Conservation (phyloP, 2,329 filamentous ascomycete genomes). For the Penicillium sp. region DNA sequence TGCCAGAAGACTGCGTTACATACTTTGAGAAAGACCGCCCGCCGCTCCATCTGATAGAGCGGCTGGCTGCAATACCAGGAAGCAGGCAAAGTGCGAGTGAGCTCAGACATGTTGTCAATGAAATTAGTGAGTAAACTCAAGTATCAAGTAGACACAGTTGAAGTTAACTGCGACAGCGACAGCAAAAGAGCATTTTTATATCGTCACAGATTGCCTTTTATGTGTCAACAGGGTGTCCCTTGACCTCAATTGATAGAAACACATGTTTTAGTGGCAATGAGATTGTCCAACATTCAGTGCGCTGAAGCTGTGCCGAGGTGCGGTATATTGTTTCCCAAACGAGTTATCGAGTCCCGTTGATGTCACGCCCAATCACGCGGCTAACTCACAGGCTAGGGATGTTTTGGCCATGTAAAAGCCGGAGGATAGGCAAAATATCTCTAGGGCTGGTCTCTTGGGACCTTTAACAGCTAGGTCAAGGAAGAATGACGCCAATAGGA, state of each 20-base stretch:
- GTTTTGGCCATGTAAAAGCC: neutral
- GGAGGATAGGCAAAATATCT: neutral
- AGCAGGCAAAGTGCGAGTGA: slow-evolving; percentile 48
- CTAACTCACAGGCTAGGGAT: neutral
- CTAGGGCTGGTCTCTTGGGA: neutral
- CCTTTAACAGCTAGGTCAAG: too few relatives aligned
- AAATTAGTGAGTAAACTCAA: neutral
- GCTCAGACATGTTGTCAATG: slow-evolving; percentile 30
- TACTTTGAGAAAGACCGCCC: slow-evolving; percentile 52
- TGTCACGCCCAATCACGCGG: neutral
- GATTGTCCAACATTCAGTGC: slow-evolving; percentile 6
- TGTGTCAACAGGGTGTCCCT: too few relatives aligned
- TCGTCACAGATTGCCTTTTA: neutral
- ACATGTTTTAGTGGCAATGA: neutral
- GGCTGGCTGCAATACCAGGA: slow-evolving; percentile 53
- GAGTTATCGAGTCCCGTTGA: slow-evolving; percentile 30
- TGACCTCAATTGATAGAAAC: neutral
- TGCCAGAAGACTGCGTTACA: neutral
- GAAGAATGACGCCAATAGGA: too few relatives aligned
- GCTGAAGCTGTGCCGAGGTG: neutral
- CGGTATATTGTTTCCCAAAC: slow-evolving; percentile 34
- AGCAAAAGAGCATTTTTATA: slow-evolving; percentile 9
- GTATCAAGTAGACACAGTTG: neutral
- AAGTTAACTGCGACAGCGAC: neutral
- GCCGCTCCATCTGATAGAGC: slow-evolving; percentile 51